Base-by-base conservation (phyloP, 306 rosid species). In the Vigna angularis region DNA sequence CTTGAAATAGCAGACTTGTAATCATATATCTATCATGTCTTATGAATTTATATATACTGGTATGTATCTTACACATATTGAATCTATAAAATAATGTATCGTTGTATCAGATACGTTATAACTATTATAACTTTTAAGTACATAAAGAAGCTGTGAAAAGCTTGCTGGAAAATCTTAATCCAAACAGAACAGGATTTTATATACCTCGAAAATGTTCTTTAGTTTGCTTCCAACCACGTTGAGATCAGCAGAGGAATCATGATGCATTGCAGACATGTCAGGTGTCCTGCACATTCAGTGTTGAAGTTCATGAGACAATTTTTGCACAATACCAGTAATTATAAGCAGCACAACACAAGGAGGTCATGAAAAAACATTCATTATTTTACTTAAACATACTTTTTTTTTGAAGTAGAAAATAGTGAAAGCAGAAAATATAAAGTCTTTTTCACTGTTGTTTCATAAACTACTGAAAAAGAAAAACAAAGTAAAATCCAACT, bases 251-350 rank as follows among this genome's bases (percentile, higher is more conserved):
- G 98, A 93, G 1, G 90, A 49, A 67, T 93, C 98, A 20, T 87
- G 93, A 88, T 93, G 98, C 83, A 93, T 87, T 18, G 91, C 93
- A 64, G 95, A 93, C 92, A 90, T 91, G 77, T 84, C 92, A n/a
- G 98, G 98, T 72, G 98, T 93, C 89, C 98, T 93, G 84, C 74
- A 78, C 64, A 81, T 72, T 47, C 68, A 82, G 36, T 74, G 30
- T 18, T 42, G 48, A 50, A 18, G 51, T 44, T 58, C 65, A 83
- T 38, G 24, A 45, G 40, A n/a, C 75, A 75, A 66, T 4, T 9
- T 67, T 44, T 45, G n/a, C 1, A 3, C 34, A 52, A 36, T 68
- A 65, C 17, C n/a, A 6, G 44, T 66, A 72, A 72, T 30, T 24
- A 47, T 48, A 53, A 42, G 44, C 22, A n/a, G 20, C 79, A 65